Evolutionary conservation across 2,329 filamentous ascomycete genomes (phyloP).

Genomic region (Penicillium sp.): DNA sequence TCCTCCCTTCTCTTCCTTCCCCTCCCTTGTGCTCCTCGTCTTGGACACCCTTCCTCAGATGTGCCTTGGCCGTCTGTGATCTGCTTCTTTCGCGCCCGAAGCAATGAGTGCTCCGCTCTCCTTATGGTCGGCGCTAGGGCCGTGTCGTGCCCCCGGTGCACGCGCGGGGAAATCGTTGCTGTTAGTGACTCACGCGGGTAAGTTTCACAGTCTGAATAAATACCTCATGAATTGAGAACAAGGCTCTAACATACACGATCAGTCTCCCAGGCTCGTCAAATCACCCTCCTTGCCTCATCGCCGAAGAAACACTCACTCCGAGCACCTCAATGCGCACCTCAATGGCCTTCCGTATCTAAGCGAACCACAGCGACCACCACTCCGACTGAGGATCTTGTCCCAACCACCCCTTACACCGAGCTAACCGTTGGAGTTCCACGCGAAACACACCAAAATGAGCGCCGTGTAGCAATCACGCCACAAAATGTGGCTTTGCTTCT

Average conservation of each 20-base stretch:
- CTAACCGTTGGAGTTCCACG: slow-evolving; percentile 77
- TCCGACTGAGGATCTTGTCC: slow-evolving; percentile 22
- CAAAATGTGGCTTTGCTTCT: slow-evolving; percentile 78
- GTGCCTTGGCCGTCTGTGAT: slow-evolving; percentile 5
- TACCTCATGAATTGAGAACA: neutral
- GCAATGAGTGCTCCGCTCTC: slow-evolving; percentile 28
- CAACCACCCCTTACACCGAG: slow-evolving; percentile 62
- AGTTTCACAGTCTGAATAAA: slow-evolving; percentile 5
- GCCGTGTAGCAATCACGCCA: slow-evolving; percentile 80
- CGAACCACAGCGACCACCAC: slow-evolving; percentile 23
- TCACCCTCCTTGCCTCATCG: slow-evolving; percentile 9
- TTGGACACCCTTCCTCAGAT: slow-evolving; percentile 4
- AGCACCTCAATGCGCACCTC: slow-evolving; percentile 12
- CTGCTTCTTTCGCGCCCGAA: neutral
- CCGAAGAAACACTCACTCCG: slow-evolving; percentile 5
- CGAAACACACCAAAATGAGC: slow-evolving; percentile 77
- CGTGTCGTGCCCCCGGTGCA: slow-evolving; percentile 24
- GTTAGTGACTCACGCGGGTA: slow-evolving; percentile 22
- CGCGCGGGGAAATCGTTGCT: slow-evolving; percentile 24
- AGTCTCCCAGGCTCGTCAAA: slow-evolving; percentile 21
- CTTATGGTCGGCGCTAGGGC: slow-evolving; percentile 28
- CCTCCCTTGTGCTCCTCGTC: neutral
- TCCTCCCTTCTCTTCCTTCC: neutral
- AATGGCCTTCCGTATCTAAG: slow-evolving; percentile 17
- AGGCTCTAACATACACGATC: neutral